Percentiles rank a stretch among this genome's conserved stretches.
Conservation (phyloP, 1,284 basidiomycete genomes). For the Trametes polyzona region DNA sequence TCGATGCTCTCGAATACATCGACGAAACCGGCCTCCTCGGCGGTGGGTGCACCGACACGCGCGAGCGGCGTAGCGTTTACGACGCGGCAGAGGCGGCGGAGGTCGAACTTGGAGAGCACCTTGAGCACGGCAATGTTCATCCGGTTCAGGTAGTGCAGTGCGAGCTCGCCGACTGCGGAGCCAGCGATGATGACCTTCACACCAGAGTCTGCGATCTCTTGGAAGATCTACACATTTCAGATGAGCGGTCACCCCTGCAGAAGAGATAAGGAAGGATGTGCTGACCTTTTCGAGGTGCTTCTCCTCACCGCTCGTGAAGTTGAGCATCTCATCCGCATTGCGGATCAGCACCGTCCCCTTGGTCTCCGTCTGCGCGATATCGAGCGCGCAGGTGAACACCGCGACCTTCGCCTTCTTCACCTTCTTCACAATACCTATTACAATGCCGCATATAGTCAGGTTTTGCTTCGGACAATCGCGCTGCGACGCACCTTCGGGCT, state of each 20-base stretch:
- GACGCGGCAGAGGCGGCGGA: constrained; percentile 92
- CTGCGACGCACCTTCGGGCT: constrained; percentile 80
- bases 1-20: constrained; percentile 96
- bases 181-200: constrained; percentile 95
- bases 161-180: constrained; percentile 92
- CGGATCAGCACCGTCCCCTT: constrained; percentile 98
- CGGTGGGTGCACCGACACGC: constrained; percentile 92
- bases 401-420: constrained; percentile 87
- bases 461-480: not conserved
- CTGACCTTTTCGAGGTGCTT: constrained; percentile 89
- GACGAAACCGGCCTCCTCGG: constrained; percentile 94
- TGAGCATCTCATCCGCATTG: constrained; percentile 95
- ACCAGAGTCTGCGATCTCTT: constrained; percentile 96
- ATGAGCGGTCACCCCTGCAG: not conserved
- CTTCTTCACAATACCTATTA: constrained; percentile 80
- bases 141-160: constrained; percentile 96
- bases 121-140: constrained; percentile 95
- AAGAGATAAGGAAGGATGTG: constrained; percentile 16
- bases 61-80: constrained; percentile 97
- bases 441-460: not conserved
- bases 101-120: constrained; percentile 97
- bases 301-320: constrained; percentile 96
- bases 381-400: constrained; percentile 92
- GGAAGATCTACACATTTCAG: constrained; percentile 73
- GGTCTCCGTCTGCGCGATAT: constrained; percentile 96